Evolutionary conservation across 1,284 basidiomycete genomes (phyloP), one percentile per base, ranked within the genome.

Genomic region (Ganoderma sp.): DNA sequence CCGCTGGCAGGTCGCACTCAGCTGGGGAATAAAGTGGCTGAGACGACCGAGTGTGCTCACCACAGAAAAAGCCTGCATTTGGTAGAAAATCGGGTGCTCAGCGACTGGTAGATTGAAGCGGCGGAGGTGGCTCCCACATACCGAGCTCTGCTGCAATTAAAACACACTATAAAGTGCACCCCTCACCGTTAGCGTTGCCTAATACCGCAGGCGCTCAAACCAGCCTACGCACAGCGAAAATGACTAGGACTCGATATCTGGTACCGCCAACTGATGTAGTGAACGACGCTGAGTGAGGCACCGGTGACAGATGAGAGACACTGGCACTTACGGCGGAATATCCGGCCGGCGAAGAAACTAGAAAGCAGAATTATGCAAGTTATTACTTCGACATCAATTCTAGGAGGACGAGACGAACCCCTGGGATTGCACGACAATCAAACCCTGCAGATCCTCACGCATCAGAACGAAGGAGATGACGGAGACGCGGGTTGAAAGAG

Each of bases 271-370:
- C 56, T 58, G 17, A 4, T 32, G 19, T 14, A 22, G 10, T 54
- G 7, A 15, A 61, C 1, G 5, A 25, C 17, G 2, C 25, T n/a
- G n/a, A n/a, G n/a, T 5, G 28, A 54, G 52, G 28, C 28, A 3
- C 8, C 39, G 22, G 17, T 19, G 39, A 56, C 57, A 12, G 12
- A 10, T 15, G 15, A 22, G 19, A 5, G 34, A 17, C 6, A 19
- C 1, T 12, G 9, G 19, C 52, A 14, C 56, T 41, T 43, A 52
- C 66, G 57, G 15, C 59, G 34, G 15, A 63, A 67, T 22, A 64
- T 56, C 4, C 66, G 61, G 17, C 62, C 57, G 4, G 62, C 62
- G 25, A 67, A 64, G 58, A 59, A 67, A 5, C 66, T 67, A 12
- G 6, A n/a, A 22, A 4, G n/a, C 5, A 25, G 14, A 32, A 19